Percentiles rank a stretch among this genome's conserved stretches.
Conservation (phyloP, 2,329 filamentous ascomycete genomes). For the Trichoderma simmonsii region DNA sequence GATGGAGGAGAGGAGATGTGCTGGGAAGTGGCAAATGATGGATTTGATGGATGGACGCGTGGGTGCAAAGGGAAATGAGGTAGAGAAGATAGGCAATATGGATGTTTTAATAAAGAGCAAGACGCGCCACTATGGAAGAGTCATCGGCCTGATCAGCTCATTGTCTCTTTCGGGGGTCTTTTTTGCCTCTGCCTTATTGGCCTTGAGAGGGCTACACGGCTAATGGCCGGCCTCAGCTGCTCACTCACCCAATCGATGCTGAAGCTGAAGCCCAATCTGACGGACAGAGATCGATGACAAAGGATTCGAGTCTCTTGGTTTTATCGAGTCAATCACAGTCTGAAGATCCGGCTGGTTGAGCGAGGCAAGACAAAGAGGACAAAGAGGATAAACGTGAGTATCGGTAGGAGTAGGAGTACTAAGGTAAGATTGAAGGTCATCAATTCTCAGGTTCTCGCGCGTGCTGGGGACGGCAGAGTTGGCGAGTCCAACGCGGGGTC, state of each 20-base stretch:
- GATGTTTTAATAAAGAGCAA: background rate
- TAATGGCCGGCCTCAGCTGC: slow-evolving; percentile 6
- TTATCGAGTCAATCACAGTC: background rate
- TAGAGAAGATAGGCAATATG: background rate
- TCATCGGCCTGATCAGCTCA: background rate
- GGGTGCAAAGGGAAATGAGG: background rate
- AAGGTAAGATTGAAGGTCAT: background rate
- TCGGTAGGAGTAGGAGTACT: background rate
- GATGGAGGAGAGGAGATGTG: background rate
- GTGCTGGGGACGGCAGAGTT: background rate
- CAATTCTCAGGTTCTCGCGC: background rate
- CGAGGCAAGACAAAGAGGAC: background rate
- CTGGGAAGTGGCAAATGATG: background rate
- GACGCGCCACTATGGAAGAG: background rate
- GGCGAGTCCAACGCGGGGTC: slow-evolving; percentile 10
- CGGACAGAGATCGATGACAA: background rate
- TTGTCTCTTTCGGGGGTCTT: background rate
- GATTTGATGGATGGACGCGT: background rate
- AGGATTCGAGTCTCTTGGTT: background rate
- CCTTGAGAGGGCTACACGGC: background rate
- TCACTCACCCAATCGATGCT: background rate
- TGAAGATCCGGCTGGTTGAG: background rate
- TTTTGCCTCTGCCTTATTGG: background rate
- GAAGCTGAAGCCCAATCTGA: background rate
- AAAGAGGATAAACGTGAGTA: background rate